Base-by-base conservation (phyloP, 2,329 filamentous ascomycete genomes). In the Paecilomyces sp. region DNA sequence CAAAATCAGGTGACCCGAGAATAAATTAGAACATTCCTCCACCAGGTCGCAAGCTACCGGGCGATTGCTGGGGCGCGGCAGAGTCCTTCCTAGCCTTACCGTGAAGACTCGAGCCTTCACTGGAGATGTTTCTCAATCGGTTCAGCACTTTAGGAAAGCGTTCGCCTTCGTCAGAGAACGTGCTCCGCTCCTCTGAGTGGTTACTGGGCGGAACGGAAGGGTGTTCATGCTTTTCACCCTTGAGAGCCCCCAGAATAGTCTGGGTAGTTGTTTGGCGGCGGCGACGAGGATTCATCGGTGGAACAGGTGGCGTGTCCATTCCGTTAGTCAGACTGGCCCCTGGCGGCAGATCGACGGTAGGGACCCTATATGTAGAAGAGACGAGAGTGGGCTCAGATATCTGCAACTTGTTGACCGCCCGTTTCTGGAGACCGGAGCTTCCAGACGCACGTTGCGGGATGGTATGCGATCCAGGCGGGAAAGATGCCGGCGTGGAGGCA, bases 371-470 rank as follows among this genome's bases (percentile, higher is more conserved):
- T 3, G 85, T 87, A 9, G 78, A 75, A 3, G 77, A 79, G 9
- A 80, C 68, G 55, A 80, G 76, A 2, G 74, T 79, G 0, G 85
- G 85, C 65, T 88, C 85, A 1, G 84, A 86, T 56, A 88, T 88
- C 60, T 83, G 81, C 12, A 78, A 75, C 71, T 88, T 88, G 62
- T 81, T 81, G 55, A 88, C 77, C 0, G 80, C 78, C 65, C 82
- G 81, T 74, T 86, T 87, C 41, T 83, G 79, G 5, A 75, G 70
- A 58, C 67, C 63, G 58, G 61, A 62, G 33, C 68, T 64, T 7
- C 68, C 67, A 30, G 69, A 63, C 12, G 69, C 66, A 63, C 73
- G 72, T 58, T 71, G 69, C 24, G 70, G 63, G n/a, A 66, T 51
- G 6, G 61, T 47, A 58, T 68, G 60, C 50, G 60, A 50, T 50